A percentile compares a stretch with the other conserved stretches of the same genome.
Evolutionary conservation across 257 asterid species (phyloP).

Genomic region (Solanum chmielewskii): DNA sequence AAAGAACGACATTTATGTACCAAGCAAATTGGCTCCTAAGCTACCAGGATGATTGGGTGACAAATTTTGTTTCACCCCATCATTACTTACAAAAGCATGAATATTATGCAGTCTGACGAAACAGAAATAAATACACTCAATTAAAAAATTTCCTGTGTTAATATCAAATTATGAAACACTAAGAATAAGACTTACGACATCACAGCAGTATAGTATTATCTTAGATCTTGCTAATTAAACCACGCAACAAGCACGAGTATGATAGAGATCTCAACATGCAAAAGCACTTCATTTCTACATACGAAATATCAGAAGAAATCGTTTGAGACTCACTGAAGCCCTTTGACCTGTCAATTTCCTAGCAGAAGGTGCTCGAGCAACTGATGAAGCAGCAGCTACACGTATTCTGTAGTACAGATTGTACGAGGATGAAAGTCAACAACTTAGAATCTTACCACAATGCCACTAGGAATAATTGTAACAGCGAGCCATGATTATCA

Average conservation of each 20-base stretch:
- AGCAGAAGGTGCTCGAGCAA: constrained; percentile 72
- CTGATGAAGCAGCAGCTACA: constrained; percentile 88
- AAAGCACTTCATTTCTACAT: neutral
- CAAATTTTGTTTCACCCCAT: neutral
- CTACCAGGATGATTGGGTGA: neutral
- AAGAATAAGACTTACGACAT: neutral
- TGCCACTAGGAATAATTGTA: neutral
- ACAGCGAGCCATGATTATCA: neutral
- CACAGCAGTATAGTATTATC: neutral
- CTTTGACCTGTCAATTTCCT: constrained; percentile 32
- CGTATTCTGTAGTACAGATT: constrained; percentile 56
- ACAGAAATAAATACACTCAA: neutral
- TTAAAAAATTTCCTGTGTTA: neutral
- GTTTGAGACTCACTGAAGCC: constrained; percentile 22
- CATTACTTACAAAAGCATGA: neutral
- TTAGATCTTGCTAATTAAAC: neutral
- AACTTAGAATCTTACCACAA: neutral
- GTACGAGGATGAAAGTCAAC: neutral
- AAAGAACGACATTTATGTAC: neutral
- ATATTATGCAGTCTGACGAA: neutral
- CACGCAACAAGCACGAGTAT: neutral
- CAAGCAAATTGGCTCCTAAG: neutral
- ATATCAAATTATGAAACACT: neutral
- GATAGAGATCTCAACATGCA: neutral
- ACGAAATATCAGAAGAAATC: neutral